phyloP scores from a whole-genome alignment of 805 yeast species.

The Huiozyma sinensis region DNA sequence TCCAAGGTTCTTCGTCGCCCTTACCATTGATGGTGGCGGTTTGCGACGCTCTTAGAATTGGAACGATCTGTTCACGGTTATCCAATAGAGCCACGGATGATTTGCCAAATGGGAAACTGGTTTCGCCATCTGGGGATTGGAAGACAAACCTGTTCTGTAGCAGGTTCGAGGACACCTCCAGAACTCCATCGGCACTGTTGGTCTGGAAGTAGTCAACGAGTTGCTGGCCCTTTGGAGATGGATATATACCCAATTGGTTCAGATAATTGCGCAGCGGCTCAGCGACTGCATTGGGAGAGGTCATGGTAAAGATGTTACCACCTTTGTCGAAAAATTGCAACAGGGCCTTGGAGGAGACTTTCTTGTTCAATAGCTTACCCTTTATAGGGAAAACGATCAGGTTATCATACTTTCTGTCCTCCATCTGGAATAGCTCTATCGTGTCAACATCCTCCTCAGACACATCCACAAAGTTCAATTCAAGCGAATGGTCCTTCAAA shows the following conservation, averaged over 20 bases:
- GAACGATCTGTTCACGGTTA: constrained; percentile 59
- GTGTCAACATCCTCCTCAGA: not conserved
- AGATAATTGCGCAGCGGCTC: constrained; percentile 58
- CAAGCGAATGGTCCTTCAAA: constrained; percentile 24
- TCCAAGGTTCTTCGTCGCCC: constrained; percentile 62
- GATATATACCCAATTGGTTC: constrained; percentile 71
- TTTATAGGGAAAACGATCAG: constrained; percentile 50
- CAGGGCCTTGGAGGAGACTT: constrained; percentile 38
- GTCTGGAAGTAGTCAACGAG: constrained; percentile 52
- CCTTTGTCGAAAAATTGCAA: constrained; percentile 51
- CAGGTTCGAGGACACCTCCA: constrained; percentile 9
- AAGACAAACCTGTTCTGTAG: constrained; percentile 6
- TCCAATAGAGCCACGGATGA: constrained; percentile 65
- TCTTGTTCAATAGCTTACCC: constrained; percentile 32
- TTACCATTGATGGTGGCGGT: constrained; percentile 48
- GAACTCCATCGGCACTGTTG: constrained; percentile 10
- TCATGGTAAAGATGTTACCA: constrained; percentile 64
- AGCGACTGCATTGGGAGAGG: constrained; percentile 40
- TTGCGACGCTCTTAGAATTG: constrained; percentile 54
- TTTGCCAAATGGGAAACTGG: constrained; percentile 23
- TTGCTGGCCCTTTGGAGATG: constrained; percentile 64
- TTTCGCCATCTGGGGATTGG: not conserved
- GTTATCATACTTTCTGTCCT: constrained; percentile 41
- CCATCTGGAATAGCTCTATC: constrained; percentile 27
- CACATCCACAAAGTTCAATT: constrained; percentile 11